Evolutionary conservation across 2,329 filamentous ascomycete species (phyloP).

Genomic region (Nigrograna mackinnonii): DNA sequence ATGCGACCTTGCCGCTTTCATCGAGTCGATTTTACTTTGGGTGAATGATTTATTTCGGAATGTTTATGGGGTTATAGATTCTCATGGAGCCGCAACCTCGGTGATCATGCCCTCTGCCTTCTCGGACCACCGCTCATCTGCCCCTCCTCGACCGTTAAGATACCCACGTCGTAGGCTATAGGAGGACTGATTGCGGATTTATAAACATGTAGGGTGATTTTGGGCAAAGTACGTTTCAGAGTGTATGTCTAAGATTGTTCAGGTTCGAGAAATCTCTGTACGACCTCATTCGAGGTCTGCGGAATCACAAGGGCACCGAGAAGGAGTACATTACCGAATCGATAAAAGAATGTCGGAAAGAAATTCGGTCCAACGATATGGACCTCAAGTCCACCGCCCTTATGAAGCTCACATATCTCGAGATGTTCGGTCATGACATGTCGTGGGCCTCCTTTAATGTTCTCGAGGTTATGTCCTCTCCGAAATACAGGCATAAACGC

Average conservation of each 20-base stretch:
- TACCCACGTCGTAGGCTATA: conserved; percentile 19
- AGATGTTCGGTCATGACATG: conserved; percentile 99
- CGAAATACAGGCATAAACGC: conserved; percentile 92
- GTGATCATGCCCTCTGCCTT: conserved; percentile 38
- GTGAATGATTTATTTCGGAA: no score
- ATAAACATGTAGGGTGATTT: conserved; percentile 26
- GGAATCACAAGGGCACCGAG: conserved; percentile 94
- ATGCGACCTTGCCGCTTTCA: no score
- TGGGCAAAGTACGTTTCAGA: no score
- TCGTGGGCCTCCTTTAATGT: conserved; percentile 99
- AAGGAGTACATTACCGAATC: conserved; percentile 93
- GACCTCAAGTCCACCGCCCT: conserved; percentile 96
- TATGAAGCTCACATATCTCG: conserved; percentile 93
- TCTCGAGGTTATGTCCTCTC: conserved; percentile 96
- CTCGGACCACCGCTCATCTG: conserved; percentile 23
- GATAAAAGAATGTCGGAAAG: conserved; percentile 91
- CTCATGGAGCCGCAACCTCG: conserved; percentile 20
- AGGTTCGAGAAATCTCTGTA: conserved; percentile 99
- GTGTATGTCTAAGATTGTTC: not conserved
- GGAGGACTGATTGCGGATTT: conserved; percentile 15
- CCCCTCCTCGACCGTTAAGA: conserved; percentile 28
- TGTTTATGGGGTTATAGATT: not conserved
- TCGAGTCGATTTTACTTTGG: no score
- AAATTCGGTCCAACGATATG: conserved; percentile 93
- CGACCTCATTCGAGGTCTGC: conserved; percentile 94